phyloP scores from a whole-genome alignment of 176 grass and related monocot genomes.

The Elymus sibiricus region DNA sequence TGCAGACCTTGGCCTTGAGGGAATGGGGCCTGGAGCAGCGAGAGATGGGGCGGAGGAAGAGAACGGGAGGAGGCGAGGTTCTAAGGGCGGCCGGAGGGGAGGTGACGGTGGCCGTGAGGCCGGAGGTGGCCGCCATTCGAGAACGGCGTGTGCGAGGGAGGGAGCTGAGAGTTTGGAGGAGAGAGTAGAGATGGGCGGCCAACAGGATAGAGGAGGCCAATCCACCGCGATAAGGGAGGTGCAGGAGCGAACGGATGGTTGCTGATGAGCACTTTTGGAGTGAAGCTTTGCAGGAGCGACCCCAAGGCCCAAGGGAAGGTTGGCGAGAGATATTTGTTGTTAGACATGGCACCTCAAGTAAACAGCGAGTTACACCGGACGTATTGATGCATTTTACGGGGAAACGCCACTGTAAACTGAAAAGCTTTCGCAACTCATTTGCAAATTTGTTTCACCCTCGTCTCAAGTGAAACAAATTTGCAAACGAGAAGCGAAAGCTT shows the following conservation, averaged over 20 bases:
- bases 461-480: no score
- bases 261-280: not conserved
- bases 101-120: constrained; percentile 17
- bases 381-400: not conserved
- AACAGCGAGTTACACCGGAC: not conserved
- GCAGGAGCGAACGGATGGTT: not conserved
- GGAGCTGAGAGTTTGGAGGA: not conserved
- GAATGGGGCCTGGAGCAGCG: constrained; percentile 29
- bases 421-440: not conserved
- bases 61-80: not conserved
- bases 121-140: constrained; percentile 35
- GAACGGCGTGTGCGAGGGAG: not conserved
- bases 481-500: no score
- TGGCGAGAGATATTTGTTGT: not conserved
- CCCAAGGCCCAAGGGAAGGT: not conserved
- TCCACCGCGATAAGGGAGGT: constrained; percentile 22
- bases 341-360: not conserved
- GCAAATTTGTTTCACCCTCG: no score
- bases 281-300: not conserved
- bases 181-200: constrained; percentile 15
- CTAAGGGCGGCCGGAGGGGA: constrained; percentile 15
- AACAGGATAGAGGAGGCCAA: not conserved
- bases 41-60: constrained; percentile 34
- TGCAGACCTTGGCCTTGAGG: constrained; percentile 56
- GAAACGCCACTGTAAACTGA: not conserved